Conservation (phyloP, 768 basidiomycete genomes). For the Sarcodon sp. region DNA sequence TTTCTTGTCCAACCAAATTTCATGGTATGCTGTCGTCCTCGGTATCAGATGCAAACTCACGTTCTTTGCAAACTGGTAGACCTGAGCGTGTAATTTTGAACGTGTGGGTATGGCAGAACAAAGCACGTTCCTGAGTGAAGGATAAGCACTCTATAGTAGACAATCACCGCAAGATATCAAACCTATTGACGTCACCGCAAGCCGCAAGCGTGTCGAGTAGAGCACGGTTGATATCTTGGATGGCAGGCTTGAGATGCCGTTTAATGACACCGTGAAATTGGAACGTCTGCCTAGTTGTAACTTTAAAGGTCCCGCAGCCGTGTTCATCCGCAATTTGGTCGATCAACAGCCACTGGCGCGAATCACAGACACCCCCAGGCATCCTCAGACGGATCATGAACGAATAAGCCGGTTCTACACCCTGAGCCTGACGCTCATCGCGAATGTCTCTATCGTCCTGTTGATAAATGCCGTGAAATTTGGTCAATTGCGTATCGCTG, state of each 20-base stretch:
- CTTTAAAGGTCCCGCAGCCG: slow-evolving; percentile 89
- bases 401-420: slow-evolving; percentile 87
- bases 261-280: slow-evolving; percentile 99
- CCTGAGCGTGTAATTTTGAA: slow-evolving; percentile 76
- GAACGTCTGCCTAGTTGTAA: slow-evolving; percentile 96
- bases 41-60: slow-evolving; percentile 84
- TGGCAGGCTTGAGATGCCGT: slow-evolving; percentile 87
- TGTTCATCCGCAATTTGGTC: slow-evolving; percentile 95
- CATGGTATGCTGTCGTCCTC: slow-evolving; percentile 88
- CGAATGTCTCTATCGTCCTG: slow-evolving; percentile 98
- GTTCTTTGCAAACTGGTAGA: slow-evolving; percentile 72
- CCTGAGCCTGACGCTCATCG: slow-evolving; percentile 86
- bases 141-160: neutral
- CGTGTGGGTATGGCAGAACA: slow-evolving; percentile 84
- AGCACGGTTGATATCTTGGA: slow-evolving; percentile 88
- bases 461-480: slow-evolving; percentile 95
- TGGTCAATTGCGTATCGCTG: slow-evolving; percentile 89
- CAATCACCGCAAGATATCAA: slow-evolving; percentile 8
- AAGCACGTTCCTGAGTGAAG: slow-evolving; percentile 60
- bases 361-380: slow-evolving; percentile 89
- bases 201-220: slow-evolving; percentile 94
- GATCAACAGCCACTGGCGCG: slow-evolving; percentile 90
- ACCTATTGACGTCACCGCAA: slow-evolving; percentile 97
- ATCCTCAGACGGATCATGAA: slow-evolving; percentile 99
- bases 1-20: slow-evolving; percentile 99